Evolutionary conservation across 2,329 filamentous ascomycete genomes (phyloP), one percentile per base, ranked within the genome.

Genomic region (Fusarium stilboides): DNA sequence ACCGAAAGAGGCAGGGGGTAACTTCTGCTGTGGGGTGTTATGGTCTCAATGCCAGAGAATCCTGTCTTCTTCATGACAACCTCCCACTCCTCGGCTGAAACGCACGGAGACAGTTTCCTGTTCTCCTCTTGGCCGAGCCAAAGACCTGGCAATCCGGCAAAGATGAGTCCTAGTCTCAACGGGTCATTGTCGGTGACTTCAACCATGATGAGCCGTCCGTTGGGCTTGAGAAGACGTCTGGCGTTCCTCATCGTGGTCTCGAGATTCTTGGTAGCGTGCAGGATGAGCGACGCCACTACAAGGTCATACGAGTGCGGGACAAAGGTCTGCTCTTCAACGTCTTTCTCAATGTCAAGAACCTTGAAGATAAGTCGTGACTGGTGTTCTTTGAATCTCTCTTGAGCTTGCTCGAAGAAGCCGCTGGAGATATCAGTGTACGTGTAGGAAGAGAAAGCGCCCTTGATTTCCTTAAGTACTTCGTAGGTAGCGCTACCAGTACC

Each of bases 361-460:
- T 52, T 52, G 22, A 42, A 52, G 6, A 31, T 33, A 24, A 52
- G 31, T 14, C 31, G 28, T 15, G 19, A 36, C 20, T 7, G 36
- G 20, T 20, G 9, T 13, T 14, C 19, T 8, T 14, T 26, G 14
- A 52, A 52, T 4, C 31, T 37, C 33, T 28, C 37, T 20, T 20
- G 10, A 8, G 49, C 49, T 42, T 20, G 31, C 24, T 52, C 49
- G 24, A 52, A 52, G 36, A 42, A 52, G 31, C 14, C n/a, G 37
- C 36, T 8, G 12, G 49, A 52, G 36, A 52, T 52, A 42, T 52
- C 49, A 20, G 49, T 52, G 13, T 22, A 52, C 36, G 49, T 52
- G 31, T 43, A 52, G 10, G 36, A 42, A 9, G 36, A 31, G 14
- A 52, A 52, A 20, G 20, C 10, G 12, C 24, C 20, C 14, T 37